A percentile compares a stretch with the other conserved stretches of the same genome.
Conservation (phyloP, 768 basidiomycete genomes). For the Suillus clintonianus region DNA sequence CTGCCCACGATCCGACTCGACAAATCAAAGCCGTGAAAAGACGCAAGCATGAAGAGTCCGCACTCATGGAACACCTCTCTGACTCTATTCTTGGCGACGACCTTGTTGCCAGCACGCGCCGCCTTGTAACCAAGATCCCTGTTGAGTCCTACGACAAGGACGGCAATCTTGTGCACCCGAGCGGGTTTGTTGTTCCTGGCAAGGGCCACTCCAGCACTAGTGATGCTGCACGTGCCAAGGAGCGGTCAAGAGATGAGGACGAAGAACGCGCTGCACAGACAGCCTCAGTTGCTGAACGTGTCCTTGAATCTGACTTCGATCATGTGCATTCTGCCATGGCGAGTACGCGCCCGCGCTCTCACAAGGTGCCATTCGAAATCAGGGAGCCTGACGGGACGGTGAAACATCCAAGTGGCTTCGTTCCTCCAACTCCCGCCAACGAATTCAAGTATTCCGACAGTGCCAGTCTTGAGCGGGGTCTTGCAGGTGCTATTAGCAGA, state of each 20-base stretch:
- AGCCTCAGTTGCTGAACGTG: conserved; percentile 30
- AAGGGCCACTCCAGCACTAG: conserved; percentile 28
- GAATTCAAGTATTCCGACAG: conserved; percentile 31
- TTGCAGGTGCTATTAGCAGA: conserved; percentile 15
- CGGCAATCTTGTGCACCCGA: conserved; percentile 25
- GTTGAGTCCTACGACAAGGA: conserved; percentile 21
- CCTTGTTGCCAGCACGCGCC: conserved; percentile 29
- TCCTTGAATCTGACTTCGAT: conserved; percentile 32
- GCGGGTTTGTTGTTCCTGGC: conserved; percentile 32
- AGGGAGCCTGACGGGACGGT: conserved; percentile 38
- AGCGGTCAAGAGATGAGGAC: conserved; percentile 20
- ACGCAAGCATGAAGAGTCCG: conserved; percentile 10
- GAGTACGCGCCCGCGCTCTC: conserved; percentile 22
- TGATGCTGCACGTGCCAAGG: conserved; percentile 25
- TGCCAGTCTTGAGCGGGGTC: conserved; percentile 14
- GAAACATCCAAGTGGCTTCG: conserved; percentile 44
- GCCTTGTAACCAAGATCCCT: conserved; percentile 27
- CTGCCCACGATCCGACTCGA: conserved; percentile 5
- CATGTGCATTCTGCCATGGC: conserved; percentile 19
- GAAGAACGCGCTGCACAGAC: conserved; percentile 28
- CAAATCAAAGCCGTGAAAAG: neutral
- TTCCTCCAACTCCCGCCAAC: conserved; percentile 42
- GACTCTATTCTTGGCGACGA: conserved; percentile 23
- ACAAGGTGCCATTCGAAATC: conserved; percentile 47
- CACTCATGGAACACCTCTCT: conserved; percentile 25